Conservation (phyloP, 805 yeast species). For the Candida pini region DNA sequence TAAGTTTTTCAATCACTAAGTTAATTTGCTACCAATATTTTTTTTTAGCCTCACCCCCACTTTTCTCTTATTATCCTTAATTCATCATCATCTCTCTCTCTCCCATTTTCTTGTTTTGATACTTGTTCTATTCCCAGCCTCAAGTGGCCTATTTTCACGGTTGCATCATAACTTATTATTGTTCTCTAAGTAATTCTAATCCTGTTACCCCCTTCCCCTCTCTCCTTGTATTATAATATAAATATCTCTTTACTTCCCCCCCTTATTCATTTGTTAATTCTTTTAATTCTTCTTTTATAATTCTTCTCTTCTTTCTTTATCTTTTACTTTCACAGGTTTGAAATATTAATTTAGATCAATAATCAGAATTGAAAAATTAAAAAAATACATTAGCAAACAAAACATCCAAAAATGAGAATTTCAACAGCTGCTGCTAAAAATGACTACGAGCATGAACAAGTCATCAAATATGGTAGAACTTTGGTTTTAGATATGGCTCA, state of each 20-base stretch:
- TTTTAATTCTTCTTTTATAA: neutral
- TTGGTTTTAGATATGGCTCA: conserved; percentile 31
- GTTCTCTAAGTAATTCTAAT: no score
- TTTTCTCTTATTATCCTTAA: no score
- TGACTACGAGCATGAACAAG: conserved; percentile 23
- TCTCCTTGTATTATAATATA: conserved; percentile 2
- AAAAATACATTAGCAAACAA: conserved; percentile 4
- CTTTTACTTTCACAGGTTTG: neutral
- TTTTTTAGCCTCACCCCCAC: no score
- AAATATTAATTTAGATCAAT: neutral
- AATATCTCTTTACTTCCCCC: conserved; percentile 7
- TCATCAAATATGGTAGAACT: conserved; percentile 29
- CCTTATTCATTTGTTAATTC: neutral
- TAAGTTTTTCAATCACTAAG: no score
- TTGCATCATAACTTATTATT: no score
- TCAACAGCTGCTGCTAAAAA: conserved; percentile 21
- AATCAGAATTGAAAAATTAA: neutral
- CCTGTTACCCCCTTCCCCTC: no score
- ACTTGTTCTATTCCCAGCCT: no score
- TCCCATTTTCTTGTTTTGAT: no score
- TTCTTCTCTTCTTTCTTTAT: neutral
- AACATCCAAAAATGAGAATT: conserved; percentile 20
- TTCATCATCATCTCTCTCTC: no score
- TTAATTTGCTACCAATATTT: no score
- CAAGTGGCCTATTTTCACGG: no score